These are phyloP conservation scores for Phytophthora podocarpi DNA, from an alignment of 352 stramenopile species.

Conservation along the genomic window DNA sequence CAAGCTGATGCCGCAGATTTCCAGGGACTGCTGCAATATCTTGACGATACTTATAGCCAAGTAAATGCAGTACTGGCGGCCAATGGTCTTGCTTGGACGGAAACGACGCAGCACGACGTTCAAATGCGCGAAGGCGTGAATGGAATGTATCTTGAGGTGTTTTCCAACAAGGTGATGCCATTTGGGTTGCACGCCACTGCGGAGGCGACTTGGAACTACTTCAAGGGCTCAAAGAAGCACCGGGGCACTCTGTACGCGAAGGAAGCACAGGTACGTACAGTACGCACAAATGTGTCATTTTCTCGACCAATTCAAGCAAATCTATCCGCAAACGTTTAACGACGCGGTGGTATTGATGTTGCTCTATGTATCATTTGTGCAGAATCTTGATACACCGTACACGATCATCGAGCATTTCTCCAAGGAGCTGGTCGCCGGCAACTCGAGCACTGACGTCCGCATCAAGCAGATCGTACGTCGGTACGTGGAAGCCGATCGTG, in stretches of 20 bases:
- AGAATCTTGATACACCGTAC: constrained; percentile 46
- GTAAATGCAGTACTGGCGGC: constrained; percentile 30
- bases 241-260: constrained; percentile 40
- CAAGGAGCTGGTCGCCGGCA: constrained; percentile 57
- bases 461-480: constrained; percentile 68
- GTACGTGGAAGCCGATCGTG: constrained; percentile 61
- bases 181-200: constrained; percentile 32
- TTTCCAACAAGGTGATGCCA: constrained; percentile 36
- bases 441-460: constrained; percentile 52
- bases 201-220: constrained; percentile 41
- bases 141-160: constrained; percentile 38
- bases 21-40: constrained; percentile 25
- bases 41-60: constrained; percentile 28
- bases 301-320: background rate
- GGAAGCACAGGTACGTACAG: constrained; percentile 30
- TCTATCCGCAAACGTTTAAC: background rate
- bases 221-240: constrained; percentile 44
- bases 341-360: background rate
- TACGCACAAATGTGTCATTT: too few species aligned
- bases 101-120: constrained; percentile 31
- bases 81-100: constrained; percentile 35
- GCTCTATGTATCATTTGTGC: background rate
- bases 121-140: constrained; percentile 29
- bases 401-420: constrained; percentile 66
- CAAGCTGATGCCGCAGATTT: constrained; percentile 30